A percentile compares a stretch with the other conserved stretches of the same genome.
Conservation (phyloP, 75 land plant species). For the Isoetes taiwanensis region DNA sequence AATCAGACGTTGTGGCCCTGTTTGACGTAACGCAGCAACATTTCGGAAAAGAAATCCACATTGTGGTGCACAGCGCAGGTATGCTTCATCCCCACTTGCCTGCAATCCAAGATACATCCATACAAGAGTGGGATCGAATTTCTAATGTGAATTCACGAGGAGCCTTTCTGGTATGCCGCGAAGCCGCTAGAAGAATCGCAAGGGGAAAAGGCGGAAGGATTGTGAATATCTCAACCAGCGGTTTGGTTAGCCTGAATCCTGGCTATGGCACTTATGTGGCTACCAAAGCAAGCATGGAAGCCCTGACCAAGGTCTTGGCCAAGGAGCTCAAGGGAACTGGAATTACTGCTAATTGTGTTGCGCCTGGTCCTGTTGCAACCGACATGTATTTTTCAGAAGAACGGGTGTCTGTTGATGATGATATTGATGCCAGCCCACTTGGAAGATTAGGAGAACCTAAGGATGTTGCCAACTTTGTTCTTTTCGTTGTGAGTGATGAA, state of each 20-base stretch:
- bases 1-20: slow-evolving; percentile 33
- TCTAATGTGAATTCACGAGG: slow-evolving; percentile 37
- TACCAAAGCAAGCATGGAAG: slow-evolving; percentile 54
- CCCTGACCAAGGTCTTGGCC: slow-evolving; percentile 39
- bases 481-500: slow-evolving; percentile 41
- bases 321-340: slow-evolving; percentile 52
- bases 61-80: slow-evolving; percentile 54
- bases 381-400: slow-evolving; percentile 52
- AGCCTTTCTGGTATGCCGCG: slow-evolving; percentile 33
- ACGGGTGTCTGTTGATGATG: slow-evolving; percentile 20
- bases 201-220: slow-evolving; percentile 50
- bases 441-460: slow-evolving; percentile 35
- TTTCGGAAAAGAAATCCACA: slow-evolving; percentile 27
- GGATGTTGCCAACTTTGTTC: slow-evolving; percentile 42
- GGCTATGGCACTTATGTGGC: slow-evolving; percentile 43
- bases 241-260: slow-evolving; percentile 26
- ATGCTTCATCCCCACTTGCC: slow-evolving; percentile 27
- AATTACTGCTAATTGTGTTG: slow-evolving; percentile 65
- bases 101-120: slow-evolving; percentile 23
- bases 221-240: slow-evolving; percentile 23
- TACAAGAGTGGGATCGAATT: slow-evolving; percentile 33
- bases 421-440: slow-evolving; percentile 19
- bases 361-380: slow-evolving; percentile 62
- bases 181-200: slow-evolving; percentile 41
- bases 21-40: slow-evolving; percentile 29